Conservation (phyloP, 257 asterid species). For the Jaltomata sinuosa region DNA sequence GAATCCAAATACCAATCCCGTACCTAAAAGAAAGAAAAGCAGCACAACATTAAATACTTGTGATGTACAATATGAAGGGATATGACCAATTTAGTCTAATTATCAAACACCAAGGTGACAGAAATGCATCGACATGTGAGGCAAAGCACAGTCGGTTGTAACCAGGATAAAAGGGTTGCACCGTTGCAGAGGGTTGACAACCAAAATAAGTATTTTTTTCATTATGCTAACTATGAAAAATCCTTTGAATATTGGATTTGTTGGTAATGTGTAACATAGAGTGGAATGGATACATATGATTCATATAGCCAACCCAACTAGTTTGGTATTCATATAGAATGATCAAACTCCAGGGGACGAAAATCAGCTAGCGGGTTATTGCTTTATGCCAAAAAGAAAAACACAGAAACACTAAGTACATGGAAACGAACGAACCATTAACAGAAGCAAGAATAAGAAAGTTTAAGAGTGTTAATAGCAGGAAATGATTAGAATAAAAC, state of each 20-base stretch:
- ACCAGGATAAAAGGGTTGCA: background rate
- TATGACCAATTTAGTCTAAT: background rate
- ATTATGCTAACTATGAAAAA: background rate
- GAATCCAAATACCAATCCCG: slow-evolving; percentile 97
- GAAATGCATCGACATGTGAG: background rate
- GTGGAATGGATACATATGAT: background rate
- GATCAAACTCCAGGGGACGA: background rate
- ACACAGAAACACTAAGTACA: background rate
- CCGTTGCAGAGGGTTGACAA: background rate
- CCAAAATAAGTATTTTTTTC: background rate
- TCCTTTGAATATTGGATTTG: background rate
- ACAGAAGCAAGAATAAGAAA: background rate
- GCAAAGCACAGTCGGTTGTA: background rate
- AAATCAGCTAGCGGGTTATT: background rate
- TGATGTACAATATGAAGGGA: background rate
- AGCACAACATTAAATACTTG: background rate
- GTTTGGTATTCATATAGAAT: background rate
- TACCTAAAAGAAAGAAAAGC: slow-evolving; percentile 14
- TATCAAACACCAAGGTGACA: background rate
- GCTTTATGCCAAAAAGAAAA: background rate
- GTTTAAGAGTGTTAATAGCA: background rate
- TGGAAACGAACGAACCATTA: background rate
- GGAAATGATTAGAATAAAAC: no score
- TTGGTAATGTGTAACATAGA: background rate
- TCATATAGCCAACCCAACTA: background rate